Evolutionary conservation across 805 yeast species (phyloP), one percentile per base, ranked within the genome.

Genomic region (Yarrowia phangngaensis): DNA sequence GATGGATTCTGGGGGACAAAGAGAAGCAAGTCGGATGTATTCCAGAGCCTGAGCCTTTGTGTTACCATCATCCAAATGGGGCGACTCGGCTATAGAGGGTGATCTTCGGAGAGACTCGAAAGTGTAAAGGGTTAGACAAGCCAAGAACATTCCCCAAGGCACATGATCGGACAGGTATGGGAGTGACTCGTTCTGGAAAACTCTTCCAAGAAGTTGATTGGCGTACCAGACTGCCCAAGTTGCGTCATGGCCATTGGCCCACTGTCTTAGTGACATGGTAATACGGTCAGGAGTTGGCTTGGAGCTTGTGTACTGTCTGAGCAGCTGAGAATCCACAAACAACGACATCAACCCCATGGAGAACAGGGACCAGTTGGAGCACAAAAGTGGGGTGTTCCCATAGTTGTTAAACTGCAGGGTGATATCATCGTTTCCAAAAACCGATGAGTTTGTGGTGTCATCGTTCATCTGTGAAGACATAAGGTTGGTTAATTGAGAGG

Each of bases 201-300:
- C 48, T 16, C 54, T 45, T 4, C 58, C 51, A 51, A 60, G 51
- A 29, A 60, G 60, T 38, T 58, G 60, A 13, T 52, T 56, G 17
- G 64, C 56, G 29, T 60, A 57, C 63, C 63, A 60, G 4, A 56
- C 58, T 3, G 63, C 63, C 36, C 57, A 49, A 8, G 59, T 47
- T 8, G 60, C 62, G 15, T 60, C 64, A 9, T 56, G 53, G 3
- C 62, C 55, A 8, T 50, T 45, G 4, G 59, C 57, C 63, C 63
- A 60, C 14, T 51, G 52, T n/a, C 51, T 52, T 3, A 60, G 58
- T 3, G 54, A 50, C 27, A 35, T 51, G n/a, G 51, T 54, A 16
- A 59, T 35, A 4, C 41, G 19, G 8, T 33, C 51, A 3, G 31
- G 38, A 15, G 40, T 8, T 4, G 46, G 14, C 6, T 16, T 54